Percentiles rank a stretch among this genome's conserved stretches.
Evolutionary conservation across 148 eudicot species (phyloP).

Genomic region (Fagopyrum esculentum): DNA sequence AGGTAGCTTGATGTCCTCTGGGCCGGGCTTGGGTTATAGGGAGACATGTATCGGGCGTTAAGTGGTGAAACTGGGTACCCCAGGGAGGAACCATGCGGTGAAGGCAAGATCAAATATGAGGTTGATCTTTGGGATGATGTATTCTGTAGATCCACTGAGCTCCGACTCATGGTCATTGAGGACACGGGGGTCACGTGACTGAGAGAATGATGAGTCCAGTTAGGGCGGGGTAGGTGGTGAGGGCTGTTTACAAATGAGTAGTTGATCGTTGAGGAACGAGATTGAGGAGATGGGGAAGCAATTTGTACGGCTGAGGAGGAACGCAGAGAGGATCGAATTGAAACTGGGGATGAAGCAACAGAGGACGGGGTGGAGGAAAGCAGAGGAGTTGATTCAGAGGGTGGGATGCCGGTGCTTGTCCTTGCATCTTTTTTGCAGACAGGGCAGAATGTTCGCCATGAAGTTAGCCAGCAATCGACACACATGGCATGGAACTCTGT

Average conservation of each 20-base stretch:
- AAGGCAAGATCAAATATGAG: constrained; percentile 45
- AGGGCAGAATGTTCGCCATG: constrained; percentile 97
- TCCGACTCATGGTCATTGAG: constrained; percentile 44
- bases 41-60: constrained; percentile 43
- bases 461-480: constrained; percentile 86
- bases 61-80: constrained; percentile 58
- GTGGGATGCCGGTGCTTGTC: constrained; percentile 54
- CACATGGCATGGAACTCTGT: constrained; percentile 76
- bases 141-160: constrained; percentile 59
- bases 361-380: constrained; percentile 52
- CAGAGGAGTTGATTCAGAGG: constrained; percentile 80
- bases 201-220: no score
- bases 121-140: constrained; percentile 45
- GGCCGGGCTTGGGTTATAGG: constrained; percentile 47
- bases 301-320: constrained; percentile 66
- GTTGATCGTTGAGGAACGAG: constrained; percentile 32
- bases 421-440: constrained; percentile 91
- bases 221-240: constrained; percentile 28
- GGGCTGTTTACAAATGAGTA: constrained; percentile 41
- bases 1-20: constrained; percentile 53
- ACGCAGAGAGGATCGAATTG: constrained; percentile 32
- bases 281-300: constrained; percentile 31
- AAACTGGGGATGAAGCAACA: constrained; percentile 36
- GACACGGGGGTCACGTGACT: constrained; percentile 41
- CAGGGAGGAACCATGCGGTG: constrained; percentile 22